Evolutionary conservation across 2,329 filamentous ascomycete genomes (phyloP).

Genomic region (Pseudogymnoascus sp.): DNA sequence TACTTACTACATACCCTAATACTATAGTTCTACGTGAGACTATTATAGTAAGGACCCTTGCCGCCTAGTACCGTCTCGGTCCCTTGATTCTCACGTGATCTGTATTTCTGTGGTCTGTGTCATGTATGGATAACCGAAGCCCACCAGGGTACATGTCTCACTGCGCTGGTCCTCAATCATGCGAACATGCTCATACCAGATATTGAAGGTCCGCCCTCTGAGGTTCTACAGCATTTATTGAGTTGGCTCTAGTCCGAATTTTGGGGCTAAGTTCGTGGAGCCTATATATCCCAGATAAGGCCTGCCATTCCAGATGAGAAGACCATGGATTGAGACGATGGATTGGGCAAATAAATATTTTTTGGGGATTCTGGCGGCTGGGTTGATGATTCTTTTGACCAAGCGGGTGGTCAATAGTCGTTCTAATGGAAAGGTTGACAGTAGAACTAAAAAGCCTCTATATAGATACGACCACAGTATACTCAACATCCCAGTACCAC

Average conservation of each 20-base stretch:
- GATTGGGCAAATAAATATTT: constrained; percentile 9
- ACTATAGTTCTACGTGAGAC: background rate
- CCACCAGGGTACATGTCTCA: background rate
- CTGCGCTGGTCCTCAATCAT: background rate
- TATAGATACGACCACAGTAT: constrained; percentile 14
- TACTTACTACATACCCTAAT: background rate
- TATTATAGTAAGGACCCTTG: no score
- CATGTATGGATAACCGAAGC: background rate
- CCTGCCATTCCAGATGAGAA: background rate
- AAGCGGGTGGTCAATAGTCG: constrained; percentile 1
- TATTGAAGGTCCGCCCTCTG: background rate
- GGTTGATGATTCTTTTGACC: constrained; percentile 8
- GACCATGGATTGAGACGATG: background rate
- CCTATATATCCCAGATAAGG: background rate
- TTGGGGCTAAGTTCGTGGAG: background rate
- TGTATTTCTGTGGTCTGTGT: background rate
- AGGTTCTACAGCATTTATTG: background rate
- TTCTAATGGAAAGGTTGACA: background rate
- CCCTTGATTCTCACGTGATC: background rate
- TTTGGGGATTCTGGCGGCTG: background rate
- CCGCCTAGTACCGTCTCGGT: background rate
- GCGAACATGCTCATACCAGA: background rate
- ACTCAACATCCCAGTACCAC: constrained; percentile 11
- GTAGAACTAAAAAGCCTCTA: constrained; percentile 3
- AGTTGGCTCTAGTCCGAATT: background rate